phyloP scores from a whole-genome alignment of 2,329 filamentous ascomycete genomes.

The Nectriaceae sp. region DNA sequence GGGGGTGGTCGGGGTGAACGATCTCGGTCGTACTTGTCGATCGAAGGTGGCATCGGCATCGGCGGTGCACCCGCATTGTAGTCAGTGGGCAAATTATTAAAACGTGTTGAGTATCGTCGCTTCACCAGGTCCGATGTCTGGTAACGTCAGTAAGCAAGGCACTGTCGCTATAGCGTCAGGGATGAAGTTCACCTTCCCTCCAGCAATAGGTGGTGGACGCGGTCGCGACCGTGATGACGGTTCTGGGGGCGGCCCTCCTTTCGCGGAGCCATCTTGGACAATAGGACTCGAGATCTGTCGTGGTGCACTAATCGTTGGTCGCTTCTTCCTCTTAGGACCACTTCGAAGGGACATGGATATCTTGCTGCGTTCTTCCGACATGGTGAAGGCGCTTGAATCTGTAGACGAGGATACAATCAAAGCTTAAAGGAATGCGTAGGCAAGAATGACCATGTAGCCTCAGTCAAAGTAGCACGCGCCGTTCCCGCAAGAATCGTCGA shows the following conservation, averaged over 20 bases:
- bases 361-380: slow-evolving; percentile 64
- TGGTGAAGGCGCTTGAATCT: slow-evolving; percentile 32
- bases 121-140: slow-evolving; percentile 85
- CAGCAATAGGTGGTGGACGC: slow-evolving; percentile 51
- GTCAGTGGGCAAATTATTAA: slow-evolving; percentile 74
- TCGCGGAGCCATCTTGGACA: slow-evolving; percentile 48
- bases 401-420: too few species aligned
- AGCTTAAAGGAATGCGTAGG: too few species aligned
- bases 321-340: slow-evolving; percentile 59
- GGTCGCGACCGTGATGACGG: slow-evolving; percentile 41
- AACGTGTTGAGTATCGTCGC: slow-evolving; percentile 89
- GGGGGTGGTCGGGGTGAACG: slow-evolving; percentile 52
- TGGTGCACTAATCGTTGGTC: slow-evolving; percentile 64
- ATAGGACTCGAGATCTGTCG: slow-evolving; percentile 65
- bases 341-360: slow-evolving; percentile 66
- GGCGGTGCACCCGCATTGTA: slow-evolving; percentile 70
- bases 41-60: slow-evolving; percentile 66
- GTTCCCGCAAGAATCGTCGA: background rate
- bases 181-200: slow-evolving; percentile 53
- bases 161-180: slow-evolving; percentile 4
- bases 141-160: slow-evolving; percentile 18
- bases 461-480: too few species aligned
- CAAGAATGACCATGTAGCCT: too few species aligned
- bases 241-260: slow-evolving; percentile 25
- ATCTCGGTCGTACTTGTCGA: slow-evolving; percentile 59